Evolutionary conservation across 352 stramenopile genomes (phyloP).

Genomic region (Phytophthora uliginosa): DNA sequence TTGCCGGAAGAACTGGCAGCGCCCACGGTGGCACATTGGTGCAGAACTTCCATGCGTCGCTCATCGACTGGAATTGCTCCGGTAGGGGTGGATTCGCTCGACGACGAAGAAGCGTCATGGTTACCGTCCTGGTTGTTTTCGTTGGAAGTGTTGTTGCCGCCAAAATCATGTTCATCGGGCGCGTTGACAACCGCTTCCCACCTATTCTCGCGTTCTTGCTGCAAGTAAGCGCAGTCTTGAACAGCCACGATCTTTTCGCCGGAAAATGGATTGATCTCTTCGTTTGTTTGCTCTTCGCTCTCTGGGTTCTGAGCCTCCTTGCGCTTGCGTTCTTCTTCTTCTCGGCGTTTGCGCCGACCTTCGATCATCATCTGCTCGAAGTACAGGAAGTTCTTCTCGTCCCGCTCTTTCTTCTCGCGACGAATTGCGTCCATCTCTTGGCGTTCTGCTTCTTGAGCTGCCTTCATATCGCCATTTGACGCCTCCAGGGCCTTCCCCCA

Average conservation of each 20-base stretch:
- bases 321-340: constrained; percentile 54
- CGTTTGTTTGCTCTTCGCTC: constrained; percentile 23
- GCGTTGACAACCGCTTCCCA: constrained; percentile 74
- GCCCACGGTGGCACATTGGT: constrained; percentile 80
- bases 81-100: background rate
- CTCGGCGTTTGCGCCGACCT: constrained; percentile 60
- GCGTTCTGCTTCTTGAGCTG: constrained; percentile 85
- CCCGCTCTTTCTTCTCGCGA: constrained; percentile 88
- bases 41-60: constrained; percentile 62
- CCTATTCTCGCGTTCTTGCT: constrained; percentile 67
- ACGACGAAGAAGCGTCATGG: background rate
- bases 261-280: constrained; percentile 73
- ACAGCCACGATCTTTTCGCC: constrained; percentile 76
- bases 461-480: constrained; percentile 80
- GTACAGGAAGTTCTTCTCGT: constrained; percentile 88
- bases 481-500: constrained; percentile 78
- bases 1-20: constrained; percentile 36
- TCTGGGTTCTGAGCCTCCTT: constrained; percentile 14
- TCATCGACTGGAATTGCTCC: constrained; percentile 60
- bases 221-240: constrained; percentile 71
- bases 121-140: constrained; percentile 42
- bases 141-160: background rate
- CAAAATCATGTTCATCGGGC: constrained; percentile 21
- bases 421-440: constrained; percentile 87
- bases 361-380: constrained; percentile 93